Evolutionary conservation across 2,329 filamentous ascomycete species (phyloP).

Genomic region (Stachybotrys chartarum): DNA sequence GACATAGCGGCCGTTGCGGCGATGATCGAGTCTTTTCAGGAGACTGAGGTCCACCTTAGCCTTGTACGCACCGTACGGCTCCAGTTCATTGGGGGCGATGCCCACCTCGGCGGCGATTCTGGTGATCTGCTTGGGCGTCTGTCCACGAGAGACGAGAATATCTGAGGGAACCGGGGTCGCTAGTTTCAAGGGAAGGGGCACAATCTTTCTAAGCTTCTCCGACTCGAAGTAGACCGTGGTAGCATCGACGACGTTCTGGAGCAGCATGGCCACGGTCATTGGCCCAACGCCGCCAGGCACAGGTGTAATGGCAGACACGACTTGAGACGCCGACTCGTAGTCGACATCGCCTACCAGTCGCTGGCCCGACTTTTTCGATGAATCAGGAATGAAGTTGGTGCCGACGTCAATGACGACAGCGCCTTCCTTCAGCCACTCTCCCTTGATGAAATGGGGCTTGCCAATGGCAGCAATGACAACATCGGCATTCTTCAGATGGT

Average conservation of each 20-base stretch:
- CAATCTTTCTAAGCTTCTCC: constrained; percentile 72
- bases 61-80: constrained; percentile 93
- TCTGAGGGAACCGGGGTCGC: constrained; percentile 84
- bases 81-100: constrained; percentile 80
- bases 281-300: constrained; percentile 95
- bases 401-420: constrained; percentile 97
- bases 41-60: constrained; percentile 85
- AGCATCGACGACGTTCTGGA: constrained; percentile 90
- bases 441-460: constrained; percentile 79
- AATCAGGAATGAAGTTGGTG: constrained; percentile 89
- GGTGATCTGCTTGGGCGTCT: constrained; percentile 88
- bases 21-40: constrained; percentile 77
- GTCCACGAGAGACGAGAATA: constrained; percentile 82
- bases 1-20: constrained; percentile 82
- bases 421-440: constrained; percentile 90
- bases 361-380: constrained; percentile 84
- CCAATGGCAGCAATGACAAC: constrained; percentile 91
- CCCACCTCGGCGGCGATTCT: constrained; percentile 79
- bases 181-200: constrained; percentile 77
- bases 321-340: constrained; percentile 73
- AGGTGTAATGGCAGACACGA: constrained; percentile 89
- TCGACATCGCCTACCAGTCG: constrained; percentile 94
- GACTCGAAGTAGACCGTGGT: constrained; percentile 75
- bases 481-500: constrained; percentile 76
- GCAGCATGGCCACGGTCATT: constrained; percentile 97